These are phyloP conservation scores for Quercus alba DNA, from an alignment of 306 rosid species.

Conservation along the genomic window DNA sequence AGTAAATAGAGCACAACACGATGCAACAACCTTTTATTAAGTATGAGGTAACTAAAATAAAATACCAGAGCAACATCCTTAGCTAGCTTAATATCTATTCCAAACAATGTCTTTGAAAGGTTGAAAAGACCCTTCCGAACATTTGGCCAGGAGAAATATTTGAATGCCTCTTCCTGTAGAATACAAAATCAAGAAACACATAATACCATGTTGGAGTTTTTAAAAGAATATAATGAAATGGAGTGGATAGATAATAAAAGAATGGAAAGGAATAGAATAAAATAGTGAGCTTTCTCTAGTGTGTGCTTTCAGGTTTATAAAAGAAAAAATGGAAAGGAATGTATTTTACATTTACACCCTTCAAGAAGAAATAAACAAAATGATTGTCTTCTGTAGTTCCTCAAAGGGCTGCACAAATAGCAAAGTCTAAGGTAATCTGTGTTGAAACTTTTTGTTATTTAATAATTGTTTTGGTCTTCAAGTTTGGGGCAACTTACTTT, in stretches of 20 bases:
- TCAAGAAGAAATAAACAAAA: conserved; percentile 57
- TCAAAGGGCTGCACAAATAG: conserved; percentile 87
- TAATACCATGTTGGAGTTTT: conserved; percentile 1
- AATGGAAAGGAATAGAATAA: background rate
- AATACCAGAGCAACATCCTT: conserved; percentile 83
- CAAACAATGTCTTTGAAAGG: conserved; percentile 85
- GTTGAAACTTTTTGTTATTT: conserved; percentile 20
- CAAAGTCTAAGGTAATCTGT: conserved; percentile 69
- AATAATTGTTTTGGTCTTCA: background rate
- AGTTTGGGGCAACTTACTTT: background rate
- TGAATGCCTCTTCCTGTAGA: conserved; percentile 81
- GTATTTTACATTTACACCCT: background rate
- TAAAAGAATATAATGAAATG: background rate
- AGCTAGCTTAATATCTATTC: conserved; percentile 70
- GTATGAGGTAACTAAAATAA: background rate
- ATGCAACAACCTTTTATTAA: background rate
- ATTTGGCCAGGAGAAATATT: conserved; percentile 86
- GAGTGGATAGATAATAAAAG: conserved; percentile 4
- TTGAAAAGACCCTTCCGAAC: conserved; percentile 78
- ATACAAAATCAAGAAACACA: conserved; percentile 42
- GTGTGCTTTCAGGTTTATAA: too few species aligned
- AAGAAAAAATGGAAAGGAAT: background rate
- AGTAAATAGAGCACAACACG: conserved; percentile 11
- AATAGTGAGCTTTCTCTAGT: too few species aligned
- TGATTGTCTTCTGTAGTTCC: conserved; percentile 90